phyloP scores from a whole-genome alignment of 148 eudicot species.

The Fagopyrum esculentum region DNA sequence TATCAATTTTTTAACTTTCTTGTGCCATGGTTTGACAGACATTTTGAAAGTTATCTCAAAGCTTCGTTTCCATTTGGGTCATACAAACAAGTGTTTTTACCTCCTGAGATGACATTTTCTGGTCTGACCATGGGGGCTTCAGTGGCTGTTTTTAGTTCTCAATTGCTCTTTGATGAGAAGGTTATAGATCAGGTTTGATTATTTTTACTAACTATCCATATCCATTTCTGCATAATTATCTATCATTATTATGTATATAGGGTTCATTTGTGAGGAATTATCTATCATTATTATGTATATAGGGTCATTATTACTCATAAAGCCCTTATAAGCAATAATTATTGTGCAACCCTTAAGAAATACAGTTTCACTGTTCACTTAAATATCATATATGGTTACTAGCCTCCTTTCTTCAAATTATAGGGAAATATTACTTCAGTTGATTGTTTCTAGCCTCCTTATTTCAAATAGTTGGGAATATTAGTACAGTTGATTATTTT shows the following conservation, averaged over 20 bases:
- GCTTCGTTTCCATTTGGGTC: constrained; percentile 87
- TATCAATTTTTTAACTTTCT: background rate
- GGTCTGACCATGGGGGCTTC: constrained; percentile 77
- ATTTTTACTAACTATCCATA: background rate
- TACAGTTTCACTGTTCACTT: background rate
- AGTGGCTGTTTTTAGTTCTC: constrained; percentile 72
- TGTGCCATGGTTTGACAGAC: constrained; percentile 37
- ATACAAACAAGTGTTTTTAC: constrained; percentile 84
- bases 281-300: background rate
- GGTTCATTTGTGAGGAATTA: too few relatives aligned
- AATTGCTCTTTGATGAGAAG: constrained; percentile 79
- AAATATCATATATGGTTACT: background rate
- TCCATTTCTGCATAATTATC: background rate
- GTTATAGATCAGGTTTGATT: constrained; percentile 79
- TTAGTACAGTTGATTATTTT: background rate
- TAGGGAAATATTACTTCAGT: background rate
- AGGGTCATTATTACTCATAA: background rate
- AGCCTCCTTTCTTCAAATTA: background rate
- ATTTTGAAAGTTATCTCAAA: constrained; percentile 79
- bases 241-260: background rate
- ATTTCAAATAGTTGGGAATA: background rate
- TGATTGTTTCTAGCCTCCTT: background rate
- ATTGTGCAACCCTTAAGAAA: too few relatives aligned
- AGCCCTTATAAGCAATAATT: too few relatives aligned
- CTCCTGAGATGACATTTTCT: constrained; percentile 84